phyloP scores from a whole-genome alignment of 805 yeast species.

The Ogataea naganishii region DNA sequence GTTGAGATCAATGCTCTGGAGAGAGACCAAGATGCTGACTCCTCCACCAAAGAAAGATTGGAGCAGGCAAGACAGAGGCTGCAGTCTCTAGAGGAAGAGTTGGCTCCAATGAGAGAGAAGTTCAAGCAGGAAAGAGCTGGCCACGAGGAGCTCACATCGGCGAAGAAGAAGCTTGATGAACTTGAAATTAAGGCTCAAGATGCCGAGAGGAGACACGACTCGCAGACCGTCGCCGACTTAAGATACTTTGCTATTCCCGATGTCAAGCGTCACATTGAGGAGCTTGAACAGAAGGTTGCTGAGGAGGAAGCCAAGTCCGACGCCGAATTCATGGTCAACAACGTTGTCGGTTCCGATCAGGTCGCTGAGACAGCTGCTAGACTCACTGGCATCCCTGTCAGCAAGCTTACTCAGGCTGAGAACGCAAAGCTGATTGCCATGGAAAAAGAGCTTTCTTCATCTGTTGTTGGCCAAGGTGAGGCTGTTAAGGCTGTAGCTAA shows the following conservation, averaged over 20 bases:
- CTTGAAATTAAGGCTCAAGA: slow-evolving; percentile 87
- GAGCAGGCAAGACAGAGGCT: slow-evolving; percentile 68
- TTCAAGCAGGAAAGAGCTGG: slow-evolving; percentile 84
- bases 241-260: slow-evolving; percentile 98
- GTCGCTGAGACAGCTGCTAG: slow-evolving; percentile 97
- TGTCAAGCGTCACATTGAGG: slow-evolving; percentile 63
- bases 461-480: slow-evolving; percentile 91
- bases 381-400: slow-evolving; percentile 93
- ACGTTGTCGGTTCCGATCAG: slow-evolving; percentile 67
- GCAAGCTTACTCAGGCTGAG: slow-evolving; percentile 91
- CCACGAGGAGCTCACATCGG: slow-evolving; percentile 81
- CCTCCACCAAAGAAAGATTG: slow-evolving; percentile 79
- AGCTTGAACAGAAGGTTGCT: slow-evolving; percentile 67
- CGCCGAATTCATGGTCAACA: slow-evolving; percentile 64
- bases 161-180: slow-evolving; percentile 87
- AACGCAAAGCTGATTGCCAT: slow-evolving; percentile 87
- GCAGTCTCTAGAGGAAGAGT: slow-evolving; percentile 77
- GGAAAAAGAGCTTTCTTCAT: slow-evolving; percentile 77
- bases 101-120: slow-evolving; percentile 77
- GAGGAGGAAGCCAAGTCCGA: slow-evolving; percentile 46
- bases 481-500: slow-evolving; percentile 96
- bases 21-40: slow-evolving; percentile 83
- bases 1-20: slow-evolving; percentile 96
- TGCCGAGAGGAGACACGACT: slow-evolving; percentile 96
- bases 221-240: slow-evolving; percentile 89